A percentile compares a stretch with the other conserved stretches of the same genome.
These are phyloP conservation scores for Magnolia kwangsiensis DNA, from an alignment of 164 flowering plant species.

Conservation along the genomic window DNA sequence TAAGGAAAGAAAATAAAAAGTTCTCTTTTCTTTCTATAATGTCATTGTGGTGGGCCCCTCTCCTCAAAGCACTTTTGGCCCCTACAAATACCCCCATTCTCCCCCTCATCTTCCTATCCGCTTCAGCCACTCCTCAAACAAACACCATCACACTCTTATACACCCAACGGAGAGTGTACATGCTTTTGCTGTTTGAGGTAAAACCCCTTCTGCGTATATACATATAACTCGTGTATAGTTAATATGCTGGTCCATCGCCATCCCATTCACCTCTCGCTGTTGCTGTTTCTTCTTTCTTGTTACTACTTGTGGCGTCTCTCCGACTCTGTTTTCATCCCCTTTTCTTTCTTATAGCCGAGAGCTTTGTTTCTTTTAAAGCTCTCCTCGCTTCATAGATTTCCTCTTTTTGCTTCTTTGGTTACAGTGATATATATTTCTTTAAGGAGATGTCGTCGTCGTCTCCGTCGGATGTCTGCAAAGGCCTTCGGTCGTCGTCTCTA, in stretches of 20 bases:
- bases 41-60: constrained; percentile 27
- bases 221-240: too few species aligned
- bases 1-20: not conserved
- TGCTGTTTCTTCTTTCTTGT: constrained; percentile 3
- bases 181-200: not conserved
- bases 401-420: not conserved
- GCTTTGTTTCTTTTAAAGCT: not conserved
- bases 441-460: not conserved
- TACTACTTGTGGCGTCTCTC: not conserved
- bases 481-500: constrained; percentile 6
- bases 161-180: not conserved
- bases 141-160: not conserved
- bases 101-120: constrained; percentile 20
- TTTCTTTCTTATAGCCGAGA: not conserved
- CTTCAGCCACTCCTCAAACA: constrained; percentile 7
- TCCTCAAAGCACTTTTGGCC: constrained; percentile 25
- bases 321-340: not conserved
- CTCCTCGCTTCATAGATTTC: not conserved
- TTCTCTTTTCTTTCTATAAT: not conserved
- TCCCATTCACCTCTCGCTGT: not conserved
- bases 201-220: too few species aligned
- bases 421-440: not conserved
- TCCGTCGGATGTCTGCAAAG: constrained; percentile 22
- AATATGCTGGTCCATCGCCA: too few species aligned
- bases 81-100: constrained; percentile 42